phyloP scores from a whole-genome alignment of 2,329 filamentous ascomycete species.

The Xylaria polymorpha region DNA sequence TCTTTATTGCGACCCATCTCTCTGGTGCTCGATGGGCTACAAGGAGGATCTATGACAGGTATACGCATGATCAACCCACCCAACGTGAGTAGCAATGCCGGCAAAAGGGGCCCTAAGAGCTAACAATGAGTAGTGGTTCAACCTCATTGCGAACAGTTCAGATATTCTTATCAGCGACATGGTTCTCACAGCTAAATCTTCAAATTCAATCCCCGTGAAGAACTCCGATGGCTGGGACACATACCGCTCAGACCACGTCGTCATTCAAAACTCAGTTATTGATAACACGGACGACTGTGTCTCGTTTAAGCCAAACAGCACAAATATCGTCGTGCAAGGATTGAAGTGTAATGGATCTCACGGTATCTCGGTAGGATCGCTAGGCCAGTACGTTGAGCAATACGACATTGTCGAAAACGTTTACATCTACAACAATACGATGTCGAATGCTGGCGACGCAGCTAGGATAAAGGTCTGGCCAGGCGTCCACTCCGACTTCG shows the following conservation, averaged over 20 bases:
- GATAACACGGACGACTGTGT: slow-evolving; percentile 78
- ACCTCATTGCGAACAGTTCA: slow-evolving; percentile 72
- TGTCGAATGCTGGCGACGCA: slow-evolving; percentile 71
- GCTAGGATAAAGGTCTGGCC: slow-evolving; percentile 82
- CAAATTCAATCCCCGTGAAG: slow-evolving; percentile 62
- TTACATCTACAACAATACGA: slow-evolving; percentile 70
- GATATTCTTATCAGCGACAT: slow-evolving; percentile 73
- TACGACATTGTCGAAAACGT: slow-evolving; percentile 76
- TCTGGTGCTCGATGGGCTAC: slow-evolving; percentile 37
- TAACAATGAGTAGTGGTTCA: slow-evolving; percentile 64
- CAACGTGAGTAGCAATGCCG: slow-evolving; percentile 30
- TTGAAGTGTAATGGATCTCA: slow-evolving; percentile 76
- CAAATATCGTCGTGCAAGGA: slow-evolving; percentile 74
- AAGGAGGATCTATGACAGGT: slow-evolving; percentile 37
- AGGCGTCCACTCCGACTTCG: slow-evolving; percentile 63
- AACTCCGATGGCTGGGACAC: slow-evolving; percentile 76
- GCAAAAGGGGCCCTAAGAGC: background rate
- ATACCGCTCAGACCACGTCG: slow-evolving; percentile 69
- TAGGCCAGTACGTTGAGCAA: slow-evolving; percentile 73
- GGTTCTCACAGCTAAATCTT: slow-evolving; percentile 62
- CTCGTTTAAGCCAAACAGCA: slow-evolving; percentile 79
- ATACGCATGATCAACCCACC: slow-evolving; percentile 39
- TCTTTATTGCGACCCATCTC: slow-evolving; percentile 38
- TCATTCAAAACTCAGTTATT: slow-evolving; percentile 74
- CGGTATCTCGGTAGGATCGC: slow-evolving; percentile 77